phyloP scores from a whole-genome alignment of 441 rosid genomes.

The Pelargonium australe region DNA sequence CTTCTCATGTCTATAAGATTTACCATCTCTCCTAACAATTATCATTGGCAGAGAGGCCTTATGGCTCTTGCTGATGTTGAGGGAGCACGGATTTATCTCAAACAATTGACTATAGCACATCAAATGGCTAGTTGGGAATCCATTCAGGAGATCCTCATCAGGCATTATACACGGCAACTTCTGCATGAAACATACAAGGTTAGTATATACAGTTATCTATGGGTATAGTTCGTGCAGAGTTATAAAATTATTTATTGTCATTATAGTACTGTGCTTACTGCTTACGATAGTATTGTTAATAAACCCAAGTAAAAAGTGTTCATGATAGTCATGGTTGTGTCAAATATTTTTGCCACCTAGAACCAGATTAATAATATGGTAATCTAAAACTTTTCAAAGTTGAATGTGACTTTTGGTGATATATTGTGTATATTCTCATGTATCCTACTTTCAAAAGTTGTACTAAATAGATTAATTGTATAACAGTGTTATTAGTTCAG shows the following conservation, averaged over 20 bases:
- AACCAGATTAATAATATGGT: too few relatives aligned
- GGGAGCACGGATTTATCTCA: constrained; percentile 89
- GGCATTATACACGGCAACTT: constrained; percentile 83
- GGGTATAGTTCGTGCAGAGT: not conserved
- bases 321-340: not conserved
- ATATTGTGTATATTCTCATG: too few relatives aligned
- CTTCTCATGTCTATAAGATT: not conserved
- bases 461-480: too few relatives aligned
- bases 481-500: too few relatives aligned
- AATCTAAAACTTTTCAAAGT: too few relatives aligned
- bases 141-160: constrained; percentile 73
- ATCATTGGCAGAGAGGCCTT: constrained; percentile 67
- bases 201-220: constrained; percentile 12
- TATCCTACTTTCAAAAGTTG: too few relatives aligned
- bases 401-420: too few relatives aligned
- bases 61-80: constrained; percentile 98
- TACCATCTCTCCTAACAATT: constrained; percentile 9
- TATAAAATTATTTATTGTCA: not conserved
- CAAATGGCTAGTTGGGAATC: constrained; percentile 96
- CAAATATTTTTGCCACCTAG: too few relatives aligned
- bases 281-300: not conserved
- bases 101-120: constrained; percentile 69
- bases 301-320: not conserved
- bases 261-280: not conserved
- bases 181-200: constrained; percentile 99